Percentiles rank a stretch among this genome's conserved stretches.
phyloP scores from a whole-genome alignment of 2,329 filamentous ascomycete genomes.

The Xylaria sp. region DNA sequence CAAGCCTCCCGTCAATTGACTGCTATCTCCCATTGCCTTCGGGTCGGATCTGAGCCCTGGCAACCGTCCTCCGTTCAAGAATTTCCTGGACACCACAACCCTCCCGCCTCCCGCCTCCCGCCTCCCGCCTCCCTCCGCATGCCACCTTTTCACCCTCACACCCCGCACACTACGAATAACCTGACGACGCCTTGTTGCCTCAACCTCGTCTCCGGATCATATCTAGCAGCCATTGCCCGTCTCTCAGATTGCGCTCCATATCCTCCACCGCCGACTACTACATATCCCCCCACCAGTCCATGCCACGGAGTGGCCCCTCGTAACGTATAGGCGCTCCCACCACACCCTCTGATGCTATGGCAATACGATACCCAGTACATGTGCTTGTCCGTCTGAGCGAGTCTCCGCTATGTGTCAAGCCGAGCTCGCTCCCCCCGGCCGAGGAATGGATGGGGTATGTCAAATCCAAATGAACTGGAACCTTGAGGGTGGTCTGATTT shows the following conservation, averaged over 20 bases:
- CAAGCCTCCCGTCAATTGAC: background rate
- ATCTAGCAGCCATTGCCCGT: slow-evolving; percentile 7
- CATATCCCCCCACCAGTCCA: background rate
- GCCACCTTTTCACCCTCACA: slow-evolving; percentile 11
- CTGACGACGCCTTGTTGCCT: background rate
- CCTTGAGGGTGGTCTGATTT: background rate
- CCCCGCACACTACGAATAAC: slow-evolving; percentile 22
- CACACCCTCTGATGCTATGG: slow-evolving; percentile 45
- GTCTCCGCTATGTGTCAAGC: slow-evolving; percentile 83
- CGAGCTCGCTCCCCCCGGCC: slow-evolving; percentile 74
- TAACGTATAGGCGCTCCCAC: background rate
- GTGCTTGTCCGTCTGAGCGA: slow-evolving; percentile 74
- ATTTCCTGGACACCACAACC: background rate
- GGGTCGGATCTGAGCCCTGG: background rate
- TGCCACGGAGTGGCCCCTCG: background rate
- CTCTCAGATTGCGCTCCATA: background rate
- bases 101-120: background rate
- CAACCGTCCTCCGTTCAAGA: background rate
- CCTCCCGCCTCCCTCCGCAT: slow-evolving; percentile 11
- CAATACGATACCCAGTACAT: slow-evolving; percentile 73
- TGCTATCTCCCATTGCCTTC: background rate
- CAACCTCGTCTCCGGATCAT: background rate
- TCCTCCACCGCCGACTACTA: background rate
- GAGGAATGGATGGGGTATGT: slow-evolving; percentile 97
- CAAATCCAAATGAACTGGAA: background rate